Base-by-base conservation (phyloP, 768 basidiomycete genomes). In the Amanita molliuscula region DNA sequence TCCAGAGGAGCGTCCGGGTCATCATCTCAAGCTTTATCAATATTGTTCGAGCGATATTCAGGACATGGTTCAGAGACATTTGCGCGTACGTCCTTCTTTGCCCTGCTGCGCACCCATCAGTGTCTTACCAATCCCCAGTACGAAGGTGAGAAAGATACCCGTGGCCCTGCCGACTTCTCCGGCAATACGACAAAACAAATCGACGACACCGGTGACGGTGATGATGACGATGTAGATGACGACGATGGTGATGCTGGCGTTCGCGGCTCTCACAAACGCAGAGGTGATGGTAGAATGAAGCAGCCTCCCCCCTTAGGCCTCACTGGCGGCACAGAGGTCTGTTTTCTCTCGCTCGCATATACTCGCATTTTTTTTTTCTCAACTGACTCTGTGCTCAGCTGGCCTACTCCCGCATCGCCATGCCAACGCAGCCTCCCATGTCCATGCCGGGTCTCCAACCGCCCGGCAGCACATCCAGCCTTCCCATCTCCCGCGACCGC, bases 21-120 rank as follows among this genome's bases (percentile, higher is more conserved):
- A 89, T 63, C 81, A 86, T 67, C 65, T 80, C 55, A 89, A 88
- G 68, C 75, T 88, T 16, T 88, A 85, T 67, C 84, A 89, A 61
- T 90, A 89, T 58, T 81, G 83, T 62, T 88, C 86, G 10, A 61
- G 66, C 10, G 83, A 88, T 59, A 77, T 84, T 51, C 75, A 80
- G 53, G 73, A 77, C 53, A 81, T 88, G 55, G 77, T 89, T 25
- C 74, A 82, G 54, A 76, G 84, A 37, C 85, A 88, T 63, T 54
- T 82, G 18, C 62, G 66, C 44, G 75, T 73, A 49, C 13, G 68
- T 64, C 26, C 35, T 53, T 33, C 26, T 18, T 6, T 46, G 29
- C 23, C 16, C 46, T 52, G 44, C 46, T 47, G 18, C 13, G 42
- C 37, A 51, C 45, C 47, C 38, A 52, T 56, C 40, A 54, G 55